Evolutionary conservation across 108 stramenopile species (phyloP).

Genomic region (Pseudonitzschia delicatissima): DNA sequence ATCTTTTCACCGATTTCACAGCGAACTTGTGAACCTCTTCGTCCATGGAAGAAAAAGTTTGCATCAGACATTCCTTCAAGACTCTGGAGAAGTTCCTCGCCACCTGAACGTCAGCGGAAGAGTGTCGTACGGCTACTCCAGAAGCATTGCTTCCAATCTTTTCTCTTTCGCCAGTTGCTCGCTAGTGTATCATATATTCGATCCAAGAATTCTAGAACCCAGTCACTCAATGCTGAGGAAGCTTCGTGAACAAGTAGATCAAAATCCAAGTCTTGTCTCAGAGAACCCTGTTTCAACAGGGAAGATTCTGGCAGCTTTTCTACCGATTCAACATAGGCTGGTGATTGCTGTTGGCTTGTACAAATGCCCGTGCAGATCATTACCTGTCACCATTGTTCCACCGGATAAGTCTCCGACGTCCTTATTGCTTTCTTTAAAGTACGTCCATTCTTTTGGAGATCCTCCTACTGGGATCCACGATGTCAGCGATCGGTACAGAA

Average conservation of each 20-base stretch:
- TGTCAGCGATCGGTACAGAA: conserved; percentile 74
- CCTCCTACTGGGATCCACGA: conserved; percentile 85
- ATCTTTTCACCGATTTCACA: conserved; percentile 57
- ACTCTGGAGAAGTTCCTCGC: conserved; percentile 78
- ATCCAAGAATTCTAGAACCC: conserved; percentile 79
- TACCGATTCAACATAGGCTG: conserved; percentile 52
- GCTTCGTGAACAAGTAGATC: conserved; percentile 62
- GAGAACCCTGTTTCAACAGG: conserved; percentile 44
- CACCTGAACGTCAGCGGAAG: conserved; percentile 71
- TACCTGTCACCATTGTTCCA: conserved; percentile 53
- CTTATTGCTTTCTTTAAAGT: background rate
- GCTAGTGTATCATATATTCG: conserved; percentile 74
- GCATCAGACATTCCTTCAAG: conserved; percentile 70
- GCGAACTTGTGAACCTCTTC: conserved; percentile 54
- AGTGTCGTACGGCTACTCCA: conserved; percentile 67
- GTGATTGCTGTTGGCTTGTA: conserved; percentile 35
- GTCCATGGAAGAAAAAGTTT: conserved; percentile 82
- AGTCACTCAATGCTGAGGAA: conserved; percentile 68
- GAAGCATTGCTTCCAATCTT: conserved; percentile 70
- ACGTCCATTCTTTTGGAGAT: conserved; percentile 27
- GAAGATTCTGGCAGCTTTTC: conserved; percentile 57
- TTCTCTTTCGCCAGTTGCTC: conserved; percentile 81
- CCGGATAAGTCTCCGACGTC: conserved; percentile 11
- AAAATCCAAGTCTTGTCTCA: conserved; percentile 27
- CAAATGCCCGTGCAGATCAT: conserved; percentile 43